phyloP scores from a whole-genome alignment of 1,284 basidiomycete genomes.

The Cutaneotrichosporon sp. region DNA sequence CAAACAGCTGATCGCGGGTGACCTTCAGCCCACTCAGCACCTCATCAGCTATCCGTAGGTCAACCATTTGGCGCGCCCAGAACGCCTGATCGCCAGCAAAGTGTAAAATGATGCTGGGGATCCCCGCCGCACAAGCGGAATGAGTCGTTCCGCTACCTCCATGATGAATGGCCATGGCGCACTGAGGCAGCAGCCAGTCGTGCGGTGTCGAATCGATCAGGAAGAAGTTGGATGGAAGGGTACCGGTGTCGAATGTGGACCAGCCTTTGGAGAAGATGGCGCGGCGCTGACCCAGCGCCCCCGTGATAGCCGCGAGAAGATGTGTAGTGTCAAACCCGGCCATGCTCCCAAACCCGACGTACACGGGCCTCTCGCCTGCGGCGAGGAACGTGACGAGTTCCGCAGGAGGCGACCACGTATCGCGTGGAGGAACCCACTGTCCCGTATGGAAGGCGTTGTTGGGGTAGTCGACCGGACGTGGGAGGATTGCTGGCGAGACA shows the following conservation, averaged over 20 bases:
- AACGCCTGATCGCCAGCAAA: neutral
- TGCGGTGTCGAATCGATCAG: neutral
- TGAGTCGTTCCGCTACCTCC: neutral
- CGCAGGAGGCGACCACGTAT: neutral
- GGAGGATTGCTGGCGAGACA: neutral
- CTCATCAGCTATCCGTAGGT: neutral
- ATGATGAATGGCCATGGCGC: neutral
- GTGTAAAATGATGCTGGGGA: neutral
- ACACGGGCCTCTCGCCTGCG: neutral
- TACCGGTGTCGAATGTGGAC: neutral
- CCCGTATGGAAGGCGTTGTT: neutral
- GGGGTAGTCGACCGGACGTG: neutral
- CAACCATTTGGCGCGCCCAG: neutral
- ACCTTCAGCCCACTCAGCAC: neutral
- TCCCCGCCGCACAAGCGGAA: neutral
- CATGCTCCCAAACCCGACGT: constrained; percentile 3
- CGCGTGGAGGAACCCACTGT: neutral
- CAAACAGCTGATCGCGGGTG: neutral
- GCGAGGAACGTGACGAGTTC: neutral
- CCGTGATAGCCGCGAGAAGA: neutral
- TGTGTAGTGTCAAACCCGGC: neutral
- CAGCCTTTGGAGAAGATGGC: neutral
- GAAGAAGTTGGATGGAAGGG: neutral
- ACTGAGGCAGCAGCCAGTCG: neutral
- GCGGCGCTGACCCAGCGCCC: neutral